Conservation (phyloP, 1,284 basidiomycete species). For the Schizopora paradoxa region DNA sequence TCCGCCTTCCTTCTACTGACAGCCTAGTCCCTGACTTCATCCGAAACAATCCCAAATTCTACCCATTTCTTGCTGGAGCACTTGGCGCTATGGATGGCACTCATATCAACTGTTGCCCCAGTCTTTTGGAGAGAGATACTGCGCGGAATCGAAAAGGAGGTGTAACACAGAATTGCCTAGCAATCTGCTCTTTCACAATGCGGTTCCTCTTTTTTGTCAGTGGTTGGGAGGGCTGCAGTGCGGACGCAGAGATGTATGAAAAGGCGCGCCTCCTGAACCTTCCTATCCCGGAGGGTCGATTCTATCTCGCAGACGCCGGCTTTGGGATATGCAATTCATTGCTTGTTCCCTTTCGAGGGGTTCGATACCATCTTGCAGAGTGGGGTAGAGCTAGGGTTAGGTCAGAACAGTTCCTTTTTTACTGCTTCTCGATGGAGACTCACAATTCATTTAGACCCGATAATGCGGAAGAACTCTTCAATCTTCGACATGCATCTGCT, state of each 20-base stretch:
- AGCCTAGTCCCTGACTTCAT: slow-evolving; percentile 19
- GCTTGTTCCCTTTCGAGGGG: slow-evolving; percentile 27
- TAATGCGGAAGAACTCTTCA: slow-evolving; percentile 22
- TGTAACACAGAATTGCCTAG: slow-evolving; percentile 32
- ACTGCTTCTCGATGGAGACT: not conserved
- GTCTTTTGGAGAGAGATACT: slow-evolving; percentile 20
- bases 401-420: slow-evolving; percentile 9
- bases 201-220: slow-evolving; percentile 30
- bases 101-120: slow-evolving; percentile 28
- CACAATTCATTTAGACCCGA: slow-evolving; percentile 13
- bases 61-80: slow-evolving; percentile 32
- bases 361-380: slow-evolving; percentile 34
- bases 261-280: slow-evolving; percentile 27
- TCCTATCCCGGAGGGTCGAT: slow-evolving; percentile 27
- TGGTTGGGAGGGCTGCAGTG: slow-evolving; percentile 34
- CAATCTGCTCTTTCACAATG: slow-evolving; percentile 26
- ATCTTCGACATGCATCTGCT: slow-evolving; percentile 20
- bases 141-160: slow-evolving; percentile 32
- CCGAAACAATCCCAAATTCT: slow-evolving; percentile 29
- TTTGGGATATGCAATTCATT: slow-evolving; percentile 30
- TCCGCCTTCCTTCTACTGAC: slow-evolving; percentile 21
- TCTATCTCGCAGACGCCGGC: slow-evolving; percentile 37
- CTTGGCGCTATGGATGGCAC: slow-evolving; percentile 38
- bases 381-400: slow-evolving; percentile 26
- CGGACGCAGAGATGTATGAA: slow-evolving; percentile 29